phyloP scores from a whole-genome alignment of 2,329 filamentous ascomycete genomes.

The Botryosphaeria agaves region DNA sequence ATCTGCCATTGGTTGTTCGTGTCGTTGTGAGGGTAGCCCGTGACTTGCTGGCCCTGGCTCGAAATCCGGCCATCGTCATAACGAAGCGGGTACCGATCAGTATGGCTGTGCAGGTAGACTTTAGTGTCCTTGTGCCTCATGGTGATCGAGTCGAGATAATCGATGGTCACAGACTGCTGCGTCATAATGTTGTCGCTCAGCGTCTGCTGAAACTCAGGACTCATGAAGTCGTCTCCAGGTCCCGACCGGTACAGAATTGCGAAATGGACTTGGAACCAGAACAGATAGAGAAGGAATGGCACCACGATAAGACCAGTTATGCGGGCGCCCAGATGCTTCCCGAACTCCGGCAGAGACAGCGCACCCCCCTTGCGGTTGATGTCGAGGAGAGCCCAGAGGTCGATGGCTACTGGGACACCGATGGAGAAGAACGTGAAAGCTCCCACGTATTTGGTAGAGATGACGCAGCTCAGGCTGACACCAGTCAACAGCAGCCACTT shows the following conservation, averaged over 20 bases:
- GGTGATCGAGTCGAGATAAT: conserved; percentile 79
- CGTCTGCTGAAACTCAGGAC: conserved; percentile 93
- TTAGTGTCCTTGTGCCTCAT: conserved; percentile 96
- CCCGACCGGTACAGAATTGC: conserved; percentile 74
- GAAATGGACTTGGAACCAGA: conserved; percentile 99
- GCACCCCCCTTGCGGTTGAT: conserved; percentile 69
- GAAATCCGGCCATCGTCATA: conserved; percentile 97
- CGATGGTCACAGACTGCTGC: conserved; percentile 65
- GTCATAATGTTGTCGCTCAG: conserved; percentile 89
- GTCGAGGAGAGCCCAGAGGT: conserved; percentile 88
- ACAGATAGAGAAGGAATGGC: conserved; percentile 94
- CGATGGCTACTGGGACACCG: conserved; percentile 81
- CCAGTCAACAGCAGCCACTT: conserved; percentile 96
- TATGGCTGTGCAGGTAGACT: conserved; percentile 86
- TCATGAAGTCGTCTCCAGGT: conserved; percentile 97
- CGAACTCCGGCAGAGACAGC: conserved; percentile 63
- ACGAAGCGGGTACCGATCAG: conserved; percentile 73
- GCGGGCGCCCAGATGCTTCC: conserved; percentile 78
- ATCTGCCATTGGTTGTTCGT: conserved; percentile 99
- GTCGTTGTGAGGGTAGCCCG: conserved; percentile 93
- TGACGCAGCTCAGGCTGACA: conserved; percentile 88
- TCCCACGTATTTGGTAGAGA: conserved; percentile 96
- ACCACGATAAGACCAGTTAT: conserved; percentile 74
- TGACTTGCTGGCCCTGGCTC: conserved; percentile 92
- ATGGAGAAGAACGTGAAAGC: conserved; percentile 95